Conservation (phyloP, 2,329 filamentous ascomycete genomes). For the Fusarium tupiense region DNA sequence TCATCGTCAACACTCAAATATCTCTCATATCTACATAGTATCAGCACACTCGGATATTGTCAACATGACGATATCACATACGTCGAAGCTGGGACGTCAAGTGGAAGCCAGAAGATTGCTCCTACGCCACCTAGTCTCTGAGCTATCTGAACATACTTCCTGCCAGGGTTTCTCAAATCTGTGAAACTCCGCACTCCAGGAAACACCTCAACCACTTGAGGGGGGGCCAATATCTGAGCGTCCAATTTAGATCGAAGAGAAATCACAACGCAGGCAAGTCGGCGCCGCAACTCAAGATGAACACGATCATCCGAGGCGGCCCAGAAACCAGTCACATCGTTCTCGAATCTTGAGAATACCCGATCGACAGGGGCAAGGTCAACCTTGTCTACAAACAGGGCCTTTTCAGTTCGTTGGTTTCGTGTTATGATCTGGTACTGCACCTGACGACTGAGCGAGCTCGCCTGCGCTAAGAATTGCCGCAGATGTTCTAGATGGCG, state of each 20-base stretch:
- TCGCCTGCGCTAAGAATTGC: constrained; percentile 39
- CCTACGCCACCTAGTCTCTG: constrained; percentile 42
- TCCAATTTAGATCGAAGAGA: constrained; percentile 42
- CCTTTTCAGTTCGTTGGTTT: constrained; percentile 43
- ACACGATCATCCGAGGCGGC: not conserved
- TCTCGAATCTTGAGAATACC: constrained; percentile 12
- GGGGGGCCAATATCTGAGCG: constrained; percentile 16
- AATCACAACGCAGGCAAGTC: constrained; percentile 40
- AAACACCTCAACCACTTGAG: constrained; percentile 27
- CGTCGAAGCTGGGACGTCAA: constrained; percentile 45
- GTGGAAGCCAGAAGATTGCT: constrained; percentile 44
- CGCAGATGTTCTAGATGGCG: constrained; percentile 36
- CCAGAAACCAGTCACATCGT: constrained; percentile 40
- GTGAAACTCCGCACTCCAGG: constrained; percentile 17
- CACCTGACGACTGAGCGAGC: constrained; percentile 36
- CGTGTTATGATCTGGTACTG: constrained; percentile 42
- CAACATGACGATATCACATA: constrained; percentile 12
- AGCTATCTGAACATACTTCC: constrained; percentile 46
- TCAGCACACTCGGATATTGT: not conserved
- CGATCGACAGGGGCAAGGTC: constrained; percentile 26
- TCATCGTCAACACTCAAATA: constrained; percentile 47
- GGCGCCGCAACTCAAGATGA: constrained; percentile 41
- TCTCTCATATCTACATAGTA: constrained; percentile 42
- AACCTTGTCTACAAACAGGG: constrained; percentile 27
- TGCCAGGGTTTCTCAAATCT: constrained; percentile 43